These are phyloP conservation scores for Phytopythium vexans DNA, from an alignment of 352 stramenopile genomes.

Conservation along the genomic window DNA sequence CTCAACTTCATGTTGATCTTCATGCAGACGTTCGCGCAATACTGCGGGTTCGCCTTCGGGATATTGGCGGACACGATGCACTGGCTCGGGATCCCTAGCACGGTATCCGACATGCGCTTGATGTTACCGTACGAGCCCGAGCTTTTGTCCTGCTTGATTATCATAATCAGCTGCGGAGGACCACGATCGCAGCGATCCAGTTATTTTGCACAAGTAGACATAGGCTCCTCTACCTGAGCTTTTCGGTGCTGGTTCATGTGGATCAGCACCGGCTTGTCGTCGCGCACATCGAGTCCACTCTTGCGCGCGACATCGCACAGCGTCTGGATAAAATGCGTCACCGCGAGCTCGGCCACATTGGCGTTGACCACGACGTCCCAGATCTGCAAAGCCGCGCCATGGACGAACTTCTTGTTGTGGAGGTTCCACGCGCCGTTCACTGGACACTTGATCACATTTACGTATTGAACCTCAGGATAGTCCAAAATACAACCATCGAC, in stretches of 20 bases:
- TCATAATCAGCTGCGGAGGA: too few species aligned
- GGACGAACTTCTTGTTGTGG: too few species aligned
- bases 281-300: slow-evolving; percentile 33
- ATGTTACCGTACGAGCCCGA: too few species aligned
- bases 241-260: slow-evolving; percentile 28
- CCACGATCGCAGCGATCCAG: slow-evolving; percentile 27
- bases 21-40: slow-evolving; percentile 57
- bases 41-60: slow-evolving; percentile 35
- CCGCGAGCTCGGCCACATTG: slow-evolving; percentile 25
- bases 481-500: too few species aligned
- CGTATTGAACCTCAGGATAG: too few species aligned
- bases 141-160: too few species aligned
- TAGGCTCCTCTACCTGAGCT: slow-evolving; percentile 45
- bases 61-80: slow-evolving; percentile 49
- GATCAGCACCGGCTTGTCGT: slow-evolving; percentile 35
- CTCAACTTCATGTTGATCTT: slow-evolving; percentile 83
- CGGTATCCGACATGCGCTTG: too few species aligned
- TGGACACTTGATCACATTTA: too few species aligned
- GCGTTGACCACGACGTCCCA: slow-evolving; percentile 54
- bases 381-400: too few species aligned
- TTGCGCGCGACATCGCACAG: slow-evolving; percentile 25
- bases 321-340: slow-evolving; percentile 37
- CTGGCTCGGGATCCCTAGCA: too few species aligned
- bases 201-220: slow-evolving; percentile 48
- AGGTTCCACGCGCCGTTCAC: too few species aligned